Evolutionary conservation across 139 green algal genomes (phyloP).

Genomic region (Tetraselmis striata): DNA sequence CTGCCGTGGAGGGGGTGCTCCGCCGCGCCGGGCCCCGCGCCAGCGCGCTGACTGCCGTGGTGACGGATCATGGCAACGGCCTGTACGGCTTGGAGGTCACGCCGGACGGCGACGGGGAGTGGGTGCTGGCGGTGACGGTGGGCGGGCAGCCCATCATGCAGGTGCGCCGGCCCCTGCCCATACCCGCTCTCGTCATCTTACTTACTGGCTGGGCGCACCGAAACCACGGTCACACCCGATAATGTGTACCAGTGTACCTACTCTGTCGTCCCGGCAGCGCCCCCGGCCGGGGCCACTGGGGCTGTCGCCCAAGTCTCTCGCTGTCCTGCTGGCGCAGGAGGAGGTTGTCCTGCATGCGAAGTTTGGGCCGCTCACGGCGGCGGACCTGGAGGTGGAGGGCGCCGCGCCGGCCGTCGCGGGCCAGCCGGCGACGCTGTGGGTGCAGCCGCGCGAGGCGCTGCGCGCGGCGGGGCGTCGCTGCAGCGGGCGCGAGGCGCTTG

Average conservation of each 20-base stretch:
- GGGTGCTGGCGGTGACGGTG: constrained; percentile 4
- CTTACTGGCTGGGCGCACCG: too few species aligned
- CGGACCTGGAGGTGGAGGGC: background rate
- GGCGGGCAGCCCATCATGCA: background rate
- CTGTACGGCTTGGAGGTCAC: constrained; percentile 16
- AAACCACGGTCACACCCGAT: too few species aligned
- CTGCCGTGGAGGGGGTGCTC: too few species aligned
- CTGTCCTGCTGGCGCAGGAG: background rate
- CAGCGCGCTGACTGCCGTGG: constrained; percentile 1
- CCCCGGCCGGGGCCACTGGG: too few species aligned
- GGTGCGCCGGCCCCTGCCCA: too few species aligned
- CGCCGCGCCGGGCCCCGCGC: background rate
- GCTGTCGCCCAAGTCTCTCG: too few species aligned
- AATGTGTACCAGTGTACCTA: too few species aligned
- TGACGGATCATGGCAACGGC: constrained; percentile 21
- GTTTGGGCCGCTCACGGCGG: background rate
- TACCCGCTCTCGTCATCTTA: too few species aligned
- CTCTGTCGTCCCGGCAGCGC: too few species aligned
- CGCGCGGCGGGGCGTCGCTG: background rate
- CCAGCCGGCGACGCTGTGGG: too few species aligned
- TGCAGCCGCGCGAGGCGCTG: background rate
- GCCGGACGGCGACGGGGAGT: background rate
- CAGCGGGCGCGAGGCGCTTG: background rate
- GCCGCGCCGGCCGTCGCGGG: too few species aligned
- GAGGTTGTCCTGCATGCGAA: background rate